Evolutionary conservation across 495 filamentous ascomycete species (phyloP).

Genomic region (Annulohypoxylon maeteangense): DNA sequence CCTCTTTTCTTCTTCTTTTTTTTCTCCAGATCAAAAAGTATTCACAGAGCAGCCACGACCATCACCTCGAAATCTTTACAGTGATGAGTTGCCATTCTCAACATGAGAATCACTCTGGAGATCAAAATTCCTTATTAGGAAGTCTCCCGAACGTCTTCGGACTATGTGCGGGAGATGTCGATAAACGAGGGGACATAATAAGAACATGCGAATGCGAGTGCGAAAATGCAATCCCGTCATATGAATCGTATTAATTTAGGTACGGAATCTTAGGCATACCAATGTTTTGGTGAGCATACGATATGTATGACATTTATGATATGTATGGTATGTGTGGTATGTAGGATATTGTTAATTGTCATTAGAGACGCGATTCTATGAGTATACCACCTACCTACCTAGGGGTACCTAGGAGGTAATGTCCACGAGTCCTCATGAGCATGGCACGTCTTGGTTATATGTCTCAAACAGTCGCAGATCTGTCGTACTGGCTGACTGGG

Average conservation of each 20-base stretch:
- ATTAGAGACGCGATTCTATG: neutral
- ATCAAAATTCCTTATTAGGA: constrained; percentile 63
- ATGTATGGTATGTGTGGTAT: no score
- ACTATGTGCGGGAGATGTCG: constrained; percentile 59
- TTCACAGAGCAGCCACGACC: constrained; percentile 64
- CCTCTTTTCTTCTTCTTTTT: constrained; percentile 44
- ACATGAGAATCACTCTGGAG: constrained; percentile 57
- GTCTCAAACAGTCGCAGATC: constrained; percentile 21
- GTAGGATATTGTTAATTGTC: neutral
- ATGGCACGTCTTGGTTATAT: constrained; percentile 27
- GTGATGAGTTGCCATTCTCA: constrained; percentile 63
- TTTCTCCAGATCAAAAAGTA: constrained; percentile 65
- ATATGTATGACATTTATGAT: neutral
- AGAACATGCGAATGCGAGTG: constrained; percentile 3
- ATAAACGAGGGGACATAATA: constrained; percentile 53
- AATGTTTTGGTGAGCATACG: neutral
- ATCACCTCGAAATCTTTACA: constrained; percentile 58
- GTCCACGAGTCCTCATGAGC: neutral
- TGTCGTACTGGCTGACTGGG: neutral
- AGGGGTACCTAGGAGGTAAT: no score
- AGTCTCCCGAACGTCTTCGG: constrained; percentile 57
- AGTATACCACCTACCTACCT: neutral
- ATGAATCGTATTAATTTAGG: neutral
- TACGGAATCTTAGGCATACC: neutral
- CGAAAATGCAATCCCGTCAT: neutral